These are phyloP conservation scores for Glycine soja DNA, from an alignment of 306 rosid species.

Conservation along the genomic window DNA sequence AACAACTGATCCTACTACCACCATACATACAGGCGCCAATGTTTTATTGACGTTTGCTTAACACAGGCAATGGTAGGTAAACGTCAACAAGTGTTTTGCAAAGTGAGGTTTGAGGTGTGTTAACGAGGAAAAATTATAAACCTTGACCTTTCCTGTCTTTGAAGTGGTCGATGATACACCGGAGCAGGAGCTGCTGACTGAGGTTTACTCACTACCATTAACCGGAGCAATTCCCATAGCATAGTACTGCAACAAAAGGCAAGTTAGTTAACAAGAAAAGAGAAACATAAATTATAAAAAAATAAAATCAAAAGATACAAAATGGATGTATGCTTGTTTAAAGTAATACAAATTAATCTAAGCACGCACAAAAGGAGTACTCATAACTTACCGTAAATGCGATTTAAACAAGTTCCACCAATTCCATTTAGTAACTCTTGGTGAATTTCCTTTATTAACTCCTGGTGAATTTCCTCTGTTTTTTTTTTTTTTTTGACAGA, in stretches of 20 bases:
- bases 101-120: not conserved
- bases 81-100: too few species aligned
- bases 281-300: not conserved
- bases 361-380: not conserved
- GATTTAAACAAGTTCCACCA: too few species aligned
- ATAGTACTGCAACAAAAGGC: too few species aligned
- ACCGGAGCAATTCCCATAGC: not conserved
- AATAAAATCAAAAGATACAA: too few species aligned
- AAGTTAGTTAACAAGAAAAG: not conserved
- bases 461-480: too few species aligned
- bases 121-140: not conserved
- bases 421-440: too few species aligned
- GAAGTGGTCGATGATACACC: not conserved
- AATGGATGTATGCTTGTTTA: not conserved
- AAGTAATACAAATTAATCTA: not conserved
- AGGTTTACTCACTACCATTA: not conserved
- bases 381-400: not conserved
- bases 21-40: too few species aligned
- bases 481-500: too few species aligned
- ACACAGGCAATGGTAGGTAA: too few species aligned
- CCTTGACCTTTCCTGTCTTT: too few species aligned
- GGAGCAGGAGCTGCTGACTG: not conserved
- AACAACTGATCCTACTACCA: too few species aligned
- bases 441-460: not conserved
- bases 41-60: too few species aligned